Base-by-base conservation (phyloP, 768 basidiomycete genomes). In the Dentipellis sp. region DNA sequence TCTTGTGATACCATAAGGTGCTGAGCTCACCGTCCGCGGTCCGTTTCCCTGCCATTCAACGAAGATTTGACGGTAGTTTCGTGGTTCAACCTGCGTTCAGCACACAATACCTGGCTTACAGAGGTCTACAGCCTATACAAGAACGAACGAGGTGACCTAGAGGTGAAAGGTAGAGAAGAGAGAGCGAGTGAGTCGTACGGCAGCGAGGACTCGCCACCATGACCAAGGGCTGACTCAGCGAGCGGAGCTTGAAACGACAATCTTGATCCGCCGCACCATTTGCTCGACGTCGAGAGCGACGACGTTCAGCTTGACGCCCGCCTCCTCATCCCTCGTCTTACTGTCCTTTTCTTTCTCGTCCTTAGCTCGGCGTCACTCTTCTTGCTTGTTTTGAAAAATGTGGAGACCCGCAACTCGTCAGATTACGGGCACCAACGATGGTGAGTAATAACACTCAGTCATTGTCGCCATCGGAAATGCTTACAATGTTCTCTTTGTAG, bases 371-470 rank as follows among this genome's bases (percentile, higher is more conserved):
- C 14, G 19, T 58, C 29, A 49, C 35, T 40, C 29, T 29, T 29
- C 29, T 29, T 45, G 29, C n/a, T 50, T 59, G 55, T 45, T 35
- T 55, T 57, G 22, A 53, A 71, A 64, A 60, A 91, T 92, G 90
- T 92, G 90, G 88, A 85, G 84, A 72, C 89, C 89, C 56, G 88
- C 91, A 60, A 91, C 91, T 56, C 84, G 84, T 63, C 86, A 91
- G 72, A 88, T 94, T 29, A 90, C 90, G 39, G 94, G 93, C 56
- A 94, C 93, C 19, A 97, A 97, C 64, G 93, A 95, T 47, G 88
- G 92, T 90, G 39, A 64, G 82, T 72, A 35, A 46, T n/a, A n/a
- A 48, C 17, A 29, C n/a, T 35, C 9, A 0, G 54, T 40, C 17
- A 29, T 50, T 23, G 10, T 22, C 50, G 12, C 10, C 50, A 49